Evolutionary conservation across 2,329 filamentous ascomycete species (phyloP), one percentile per base, ranked within the genome.

Genomic region (Amphichorda felina): DNA sequence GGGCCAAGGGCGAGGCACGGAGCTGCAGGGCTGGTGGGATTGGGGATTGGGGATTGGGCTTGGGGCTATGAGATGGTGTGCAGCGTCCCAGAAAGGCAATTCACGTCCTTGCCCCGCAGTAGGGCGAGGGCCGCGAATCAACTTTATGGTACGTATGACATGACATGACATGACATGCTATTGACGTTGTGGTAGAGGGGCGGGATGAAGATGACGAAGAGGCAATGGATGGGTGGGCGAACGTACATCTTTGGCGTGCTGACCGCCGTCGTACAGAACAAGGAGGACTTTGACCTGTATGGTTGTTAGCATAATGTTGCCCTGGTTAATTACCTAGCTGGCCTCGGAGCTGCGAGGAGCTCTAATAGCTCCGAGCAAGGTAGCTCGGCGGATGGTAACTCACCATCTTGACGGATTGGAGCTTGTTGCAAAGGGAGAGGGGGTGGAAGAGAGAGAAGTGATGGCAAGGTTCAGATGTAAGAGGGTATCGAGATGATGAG

Each of bases 251-350:
- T 82, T 68, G 66, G 88, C 87, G 70, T 94, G 86, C 68, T 86
- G 69, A 58, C 77, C 74, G 60, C 87, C 88, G 65, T 95, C 88
- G 72, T 95, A 95, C 50, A 94, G 75, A 51, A 94, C 84, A 56
- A 88, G 72, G 58, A 95, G 80, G 66, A 95, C 84, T 71, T 95
- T 95, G 69, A 88, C 88, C 87, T 95, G 50, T 15, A 19, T 8
- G 30, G 15, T 21, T 26, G 28, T 32, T 35, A 34, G 36, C 30
- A 5, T n/a, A n/a, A n/a, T n/a, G n/a, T n/a, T n/a, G n/a, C n/a
- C n/a, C n/a, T n/a, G n/a, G n/a, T n/a, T n/a, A n/a, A n/a, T n/a
- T n/a, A n/a, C n/a, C n/a, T n/a, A n/a, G n/a, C n/a, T n/a, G n/a
- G n/a, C n/a, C n/a, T n/a, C n/a, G n/a, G n/a, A n/a, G n/a, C n/a